phyloP scores from a whole-genome alignment of 164 flowering plant species.

The Tetracentron sinense region DNA sequence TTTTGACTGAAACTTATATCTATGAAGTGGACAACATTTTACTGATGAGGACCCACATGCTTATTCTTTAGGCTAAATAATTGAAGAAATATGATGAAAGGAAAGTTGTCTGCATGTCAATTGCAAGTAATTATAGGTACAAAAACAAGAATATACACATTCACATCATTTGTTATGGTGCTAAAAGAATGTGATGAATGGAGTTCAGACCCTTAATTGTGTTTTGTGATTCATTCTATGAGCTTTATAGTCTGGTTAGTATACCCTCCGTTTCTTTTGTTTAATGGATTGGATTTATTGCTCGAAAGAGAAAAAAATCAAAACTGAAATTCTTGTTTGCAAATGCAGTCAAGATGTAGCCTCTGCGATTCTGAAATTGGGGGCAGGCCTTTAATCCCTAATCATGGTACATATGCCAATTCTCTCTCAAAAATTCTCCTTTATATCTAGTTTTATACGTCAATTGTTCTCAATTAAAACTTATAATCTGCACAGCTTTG shows the following conservation, averaged over 20 bases:
- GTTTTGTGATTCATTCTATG: not conserved
- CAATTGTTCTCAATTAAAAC: conserved; percentile 8
- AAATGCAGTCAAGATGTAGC: conserved; percentile 79
- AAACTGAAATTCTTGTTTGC: conserved; percentile 15
- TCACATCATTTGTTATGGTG: no score
- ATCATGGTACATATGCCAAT: conserved; percentile 50
- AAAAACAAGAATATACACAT: no score
- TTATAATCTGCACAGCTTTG: conserved; percentile 49
- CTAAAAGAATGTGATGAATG: not conserved
- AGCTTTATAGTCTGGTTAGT: no score
- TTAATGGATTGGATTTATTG: conserved; percentile 3
- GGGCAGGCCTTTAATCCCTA: conserved; percentile 63
- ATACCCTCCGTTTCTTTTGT: not conserved
- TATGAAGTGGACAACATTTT: no score
- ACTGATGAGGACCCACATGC: no score
- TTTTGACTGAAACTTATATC: no score
- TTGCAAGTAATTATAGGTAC: no score
- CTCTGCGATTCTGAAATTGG: conserved; percentile 78
- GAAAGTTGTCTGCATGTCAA: no score
- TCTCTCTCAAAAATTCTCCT: not conserved
- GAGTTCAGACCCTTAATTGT: no score
- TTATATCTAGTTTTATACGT: no score
- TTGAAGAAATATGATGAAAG: no score
- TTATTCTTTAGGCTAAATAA: no score
- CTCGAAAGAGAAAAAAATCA: conserved; percentile 11